These are phyloP conservation scores for Hypomyces rosellus DNA, from an alignment of 2,329 filamentous ascomycete genomes.

Conservation along the genomic window DNA sequence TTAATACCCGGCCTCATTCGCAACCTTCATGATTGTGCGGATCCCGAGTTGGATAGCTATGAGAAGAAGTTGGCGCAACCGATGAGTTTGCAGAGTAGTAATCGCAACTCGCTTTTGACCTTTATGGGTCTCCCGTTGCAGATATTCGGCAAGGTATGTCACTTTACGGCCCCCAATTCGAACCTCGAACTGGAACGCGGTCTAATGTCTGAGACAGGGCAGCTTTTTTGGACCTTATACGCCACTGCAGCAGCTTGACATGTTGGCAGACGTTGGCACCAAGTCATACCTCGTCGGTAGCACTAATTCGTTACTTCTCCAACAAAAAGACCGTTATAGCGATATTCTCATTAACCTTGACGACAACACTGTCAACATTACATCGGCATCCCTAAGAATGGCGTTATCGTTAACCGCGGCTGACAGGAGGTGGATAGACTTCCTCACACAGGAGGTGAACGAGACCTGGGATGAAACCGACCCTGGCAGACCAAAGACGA, in stretches of 20 bases:
- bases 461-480: constrained; percentile 96
- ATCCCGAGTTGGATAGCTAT: constrained; percentile 83
- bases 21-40: constrained; percentile 89
- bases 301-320: constrained; percentile 87
- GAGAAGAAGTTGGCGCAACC: constrained; percentile 69
- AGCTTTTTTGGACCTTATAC: constrained; percentile 96
- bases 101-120: constrained; percentile 78
- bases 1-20: constrained; percentile 88
- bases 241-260: constrained; percentile 88
- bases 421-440: constrained; percentile 94
- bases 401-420: constrained; percentile 76
- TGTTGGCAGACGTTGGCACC: constrained; percentile 86
- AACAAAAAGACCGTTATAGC: constrained; percentile 92
- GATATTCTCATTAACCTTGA: constrained; percentile 96
- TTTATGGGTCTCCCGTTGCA: constrained; percentile 95
- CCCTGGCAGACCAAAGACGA: constrained; percentile 81
- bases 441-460: constrained; percentile 84
- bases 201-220: constrained; percentile 47
- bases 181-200: background rate
- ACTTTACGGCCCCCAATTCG: background rate
- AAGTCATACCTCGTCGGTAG: constrained; percentile 97
- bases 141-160: constrained; percentile 76
- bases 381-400: constrained; percentile 67
- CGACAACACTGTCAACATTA: constrained; percentile 77
- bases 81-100: constrained; percentile 83